phyloP scores from a whole-genome alignment of 225 moss, liverwort and hornwort species.

The Neckera pumila region DNA sequence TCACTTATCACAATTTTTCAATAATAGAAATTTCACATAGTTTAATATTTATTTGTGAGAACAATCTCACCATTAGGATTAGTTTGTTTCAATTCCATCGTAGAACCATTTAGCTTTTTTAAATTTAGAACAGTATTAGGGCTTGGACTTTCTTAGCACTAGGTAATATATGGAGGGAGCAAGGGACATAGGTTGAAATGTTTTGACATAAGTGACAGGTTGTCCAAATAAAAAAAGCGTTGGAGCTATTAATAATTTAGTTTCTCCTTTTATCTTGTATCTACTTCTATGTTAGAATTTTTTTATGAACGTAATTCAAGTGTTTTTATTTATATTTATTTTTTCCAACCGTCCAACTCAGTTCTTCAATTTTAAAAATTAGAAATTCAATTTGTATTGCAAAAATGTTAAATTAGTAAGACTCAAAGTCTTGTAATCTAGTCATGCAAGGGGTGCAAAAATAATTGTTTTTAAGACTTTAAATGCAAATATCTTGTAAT shows the following conservation, averaged over 20 bases:
- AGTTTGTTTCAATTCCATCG: background rate
- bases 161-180: fast-evolving
- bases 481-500: background rate
- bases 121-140: background rate
- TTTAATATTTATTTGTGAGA: background rate
- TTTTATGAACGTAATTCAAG: fast-evolving
- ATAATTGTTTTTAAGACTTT: too few relatives aligned
- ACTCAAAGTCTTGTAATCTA: background rate
- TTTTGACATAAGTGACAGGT: background rate
- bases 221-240: background rate
- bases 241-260: background rate
- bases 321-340: background rate
- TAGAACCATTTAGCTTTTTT: background rate
- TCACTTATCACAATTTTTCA: background rate
- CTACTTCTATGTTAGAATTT: background rate
- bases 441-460: fast-evolving
- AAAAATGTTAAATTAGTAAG: background rate
- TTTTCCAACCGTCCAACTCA: background rate
- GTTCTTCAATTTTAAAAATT: background rate
- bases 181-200: background rate
- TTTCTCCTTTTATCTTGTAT: background rate
- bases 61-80: background rate
- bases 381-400: background rate
- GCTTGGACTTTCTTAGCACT: fast-evolving
- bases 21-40: fast-evolving